Conservation (phyloP, 176 grass and related monocot genomes). For the Hordeum vulgare region MorexV3_pseudomolecules_assembly NC_058524.1:621545424-621545923, state of each 20-base stretch:
- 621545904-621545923: too few species aligned
- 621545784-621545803: constrained; percentile 69
- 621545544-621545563: constrained; percentile 90
- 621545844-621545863: constrained; percentile 69
- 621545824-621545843: constrained; percentile 36
- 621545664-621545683: neutral
- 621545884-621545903: constrained; percentile 78
- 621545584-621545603: constrained; percentile 95
- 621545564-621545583: constrained; percentile 98
- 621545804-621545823: constrained; percentile 2
- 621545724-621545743: constrained; percentile 95
- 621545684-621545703: neutral
- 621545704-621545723: constrained; percentile 32
- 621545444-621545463: constrained; percentile 20
- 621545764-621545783: constrained; percentile 96
- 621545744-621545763: constrained; percentile 99
- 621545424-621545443: constrained; percentile 42
- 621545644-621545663: neutral
- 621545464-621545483: neutral
- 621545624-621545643: neutral
- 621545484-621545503: constrained; percentile 72
- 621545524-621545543: constrained; percentile 99
- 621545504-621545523: constrained; percentile 86
- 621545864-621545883: constrained; percentile 77
- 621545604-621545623: constrained; percentile 99